Evolutionary conservation across 2,329 filamentous ascomycete genomes (phyloP).

Genomic region (Arthrobotrys iridis): DNA sequence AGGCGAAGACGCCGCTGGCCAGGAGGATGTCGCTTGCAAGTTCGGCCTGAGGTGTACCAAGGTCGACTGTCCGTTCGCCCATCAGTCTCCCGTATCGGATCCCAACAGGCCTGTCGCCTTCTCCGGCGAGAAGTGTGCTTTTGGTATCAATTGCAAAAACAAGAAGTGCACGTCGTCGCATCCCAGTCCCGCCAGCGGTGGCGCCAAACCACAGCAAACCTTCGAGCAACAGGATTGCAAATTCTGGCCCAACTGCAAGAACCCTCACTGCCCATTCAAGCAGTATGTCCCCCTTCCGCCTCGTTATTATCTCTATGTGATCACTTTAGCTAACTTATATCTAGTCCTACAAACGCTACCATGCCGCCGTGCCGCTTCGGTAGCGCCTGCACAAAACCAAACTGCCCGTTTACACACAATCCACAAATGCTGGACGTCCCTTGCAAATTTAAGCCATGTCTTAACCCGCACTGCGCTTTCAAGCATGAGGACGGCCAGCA

Average conservation of each 20-base stretch:
- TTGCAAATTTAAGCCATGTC: constrained; percentile 91
- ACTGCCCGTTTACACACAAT: constrained; percentile 90
- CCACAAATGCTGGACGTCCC: constrained; percentile 62
- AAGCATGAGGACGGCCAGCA: constrained; percentile 90
- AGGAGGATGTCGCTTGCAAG: constrained; percentile 70
- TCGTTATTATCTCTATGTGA: neutral
- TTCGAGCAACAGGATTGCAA: constrained; percentile 90
- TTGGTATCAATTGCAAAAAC: constrained; percentile 93
- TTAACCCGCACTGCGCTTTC: constrained; percentile 86
- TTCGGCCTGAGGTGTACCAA: constrained; percentile 91
- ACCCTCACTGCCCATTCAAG: constrained; percentile 85
- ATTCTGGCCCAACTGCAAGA: constrained; percentile 91
- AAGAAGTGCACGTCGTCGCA: constrained; percentile 90
- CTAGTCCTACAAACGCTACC: constrained; percentile 65
- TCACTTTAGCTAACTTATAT: constrained; percentile 26
- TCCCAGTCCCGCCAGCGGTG: constrained; percentile 77
- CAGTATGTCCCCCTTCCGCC: constrained; percentile 64
- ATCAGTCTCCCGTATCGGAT: constrained; percentile 90
- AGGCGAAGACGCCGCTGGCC: constrained; percentile 45
- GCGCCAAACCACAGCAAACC: constrained; percentile 62
- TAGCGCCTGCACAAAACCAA: constrained; percentile 79
- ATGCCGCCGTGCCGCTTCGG: constrained; percentile 92
- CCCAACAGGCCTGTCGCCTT: constrained; percentile 77
- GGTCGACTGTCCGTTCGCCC: constrained; percentile 88
- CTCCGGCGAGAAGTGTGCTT: constrained; percentile 77